These are phyloP conservation scores for Microascus cirrosus DNA, from an alignment of 2,329 filamentous ascomycete genomes.

Conservation along the genomic window DNA sequence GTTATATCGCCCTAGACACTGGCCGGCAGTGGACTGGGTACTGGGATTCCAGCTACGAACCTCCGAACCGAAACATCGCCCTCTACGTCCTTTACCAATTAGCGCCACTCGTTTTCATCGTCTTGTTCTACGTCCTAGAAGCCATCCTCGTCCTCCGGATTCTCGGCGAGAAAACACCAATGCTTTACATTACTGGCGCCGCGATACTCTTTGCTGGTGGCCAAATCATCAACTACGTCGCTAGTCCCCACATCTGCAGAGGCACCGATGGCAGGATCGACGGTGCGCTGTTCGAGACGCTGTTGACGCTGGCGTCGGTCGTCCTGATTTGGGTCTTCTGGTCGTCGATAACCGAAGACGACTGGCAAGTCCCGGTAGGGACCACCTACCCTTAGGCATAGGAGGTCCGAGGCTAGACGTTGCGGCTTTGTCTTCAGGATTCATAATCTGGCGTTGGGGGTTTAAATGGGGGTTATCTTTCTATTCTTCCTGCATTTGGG, in stretches of 20 bases:
- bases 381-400: conserved; percentile 22
- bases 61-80: conserved; percentile 63
- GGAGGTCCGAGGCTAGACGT: not conserved
- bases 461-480: conserved; percentile 10
- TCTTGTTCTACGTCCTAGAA: conserved; percentile 78
- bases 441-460: conserved; percentile 10
- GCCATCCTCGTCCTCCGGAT: conserved; percentile 72
- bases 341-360: conserved; percentile 98
- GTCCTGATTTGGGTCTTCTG: conserved; percentile 87
- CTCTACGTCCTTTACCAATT: conserved; percentile 94
- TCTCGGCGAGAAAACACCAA: conserved; percentile 80
- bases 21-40: conserved; percentile 74
- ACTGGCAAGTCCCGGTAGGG: conserved; percentile 63
- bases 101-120: conserved; percentile 77
- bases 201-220: conserved; percentile 78
- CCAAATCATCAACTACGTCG: conserved; percentile 91
- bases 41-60: conserved; percentile 51
- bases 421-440: conserved; percentile 1
- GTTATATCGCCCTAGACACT: conserved; percentile 92
- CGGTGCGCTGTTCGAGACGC: conserved; percentile 80
- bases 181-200: conserved; percentile 72
- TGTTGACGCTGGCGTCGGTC: conserved; percentile 82
- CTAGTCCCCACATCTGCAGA: conserved; percentile 83
- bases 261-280: conserved; percentile 80
- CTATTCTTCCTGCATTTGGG: conserved; percentile 7